Percentiles rank a stretch among this genome's conserved stretches.
Conservation (phyloP, 2,329 filamentous ascomycete genomes). For the Ascomycota sp. region DNA sequence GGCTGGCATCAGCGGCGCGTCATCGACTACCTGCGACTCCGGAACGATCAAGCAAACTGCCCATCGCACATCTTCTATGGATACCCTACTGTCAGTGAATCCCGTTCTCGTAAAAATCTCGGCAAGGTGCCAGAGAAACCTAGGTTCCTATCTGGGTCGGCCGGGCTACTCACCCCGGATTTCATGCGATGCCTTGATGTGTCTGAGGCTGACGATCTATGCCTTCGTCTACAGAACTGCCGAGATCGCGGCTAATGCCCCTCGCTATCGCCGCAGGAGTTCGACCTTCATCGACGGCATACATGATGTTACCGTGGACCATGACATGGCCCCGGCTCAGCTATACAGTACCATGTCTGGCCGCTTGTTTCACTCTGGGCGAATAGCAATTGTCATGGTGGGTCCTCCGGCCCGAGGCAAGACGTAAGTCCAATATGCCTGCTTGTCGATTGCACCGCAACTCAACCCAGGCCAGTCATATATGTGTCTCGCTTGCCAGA, state of each 20-base stretch:
- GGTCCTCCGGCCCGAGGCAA: conserved; percentile 89
- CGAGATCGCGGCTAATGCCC: conserved; percentile 78
- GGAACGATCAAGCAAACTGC: no score
- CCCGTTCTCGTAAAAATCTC: not conserved
- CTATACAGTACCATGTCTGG: conserved; percentile 97
- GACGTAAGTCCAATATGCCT: conserved; percentile 38
- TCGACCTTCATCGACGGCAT: conserved; percentile 96
- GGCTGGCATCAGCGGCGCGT: no score
- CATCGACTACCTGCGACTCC: no score
- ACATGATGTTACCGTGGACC: conserved; percentile 71
- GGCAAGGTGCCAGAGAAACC: no score
- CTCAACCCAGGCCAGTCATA: conserved; percentile 39
- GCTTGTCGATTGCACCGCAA: not conserved
- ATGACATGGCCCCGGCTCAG: conserved; percentile 77
- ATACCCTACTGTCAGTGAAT: conserved; percentile 40
- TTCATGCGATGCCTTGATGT: no score
- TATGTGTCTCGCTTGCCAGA: conserved; percentile 82
- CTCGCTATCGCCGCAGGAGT: conserved; percentile 75
- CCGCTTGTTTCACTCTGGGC: conserved; percentile 85
- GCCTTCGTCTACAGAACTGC: conserved; percentile 50
- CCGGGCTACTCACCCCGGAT: no score
- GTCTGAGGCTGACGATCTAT: not conserved
- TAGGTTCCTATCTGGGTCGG: no score
- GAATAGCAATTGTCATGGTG: conserved; percentile 94
- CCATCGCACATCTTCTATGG: conserved; percentile 29